phyloP scores from a whole-genome alignment of 495 filamentous ascomycete species.

The Annulohypoxylon maeteangense region DNA sequence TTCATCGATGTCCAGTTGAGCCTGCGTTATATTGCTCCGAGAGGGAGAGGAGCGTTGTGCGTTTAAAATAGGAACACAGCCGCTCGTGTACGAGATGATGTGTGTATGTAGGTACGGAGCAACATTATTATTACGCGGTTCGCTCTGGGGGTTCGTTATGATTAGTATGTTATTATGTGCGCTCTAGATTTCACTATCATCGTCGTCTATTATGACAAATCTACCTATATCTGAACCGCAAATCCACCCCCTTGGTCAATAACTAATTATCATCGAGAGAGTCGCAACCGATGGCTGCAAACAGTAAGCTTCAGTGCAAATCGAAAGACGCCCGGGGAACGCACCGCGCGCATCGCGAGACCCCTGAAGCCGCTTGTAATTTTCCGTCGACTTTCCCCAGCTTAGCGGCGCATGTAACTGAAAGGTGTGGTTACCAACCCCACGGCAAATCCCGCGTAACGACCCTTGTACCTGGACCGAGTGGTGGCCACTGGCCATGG shows the following conservation, averaged over 20 bases:
- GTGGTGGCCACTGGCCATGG: background rate
- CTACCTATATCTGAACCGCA: slow-evolving; percentile 19
- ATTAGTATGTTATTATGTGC: too few species aligned
- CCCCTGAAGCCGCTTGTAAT: slow-evolving; percentile 36
- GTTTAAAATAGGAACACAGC: slow-evolving; percentile 9
- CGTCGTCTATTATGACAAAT: slow-evolving; percentile 26
- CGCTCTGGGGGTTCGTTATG: slow-evolving; percentile 8
- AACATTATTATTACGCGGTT: slow-evolving; percentile 8
- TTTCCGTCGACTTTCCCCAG: slow-evolving; percentile 29
- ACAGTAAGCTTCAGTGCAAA: slow-evolving; percentile 38
- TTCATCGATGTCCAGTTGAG: background rate
- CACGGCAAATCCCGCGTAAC: slow-evolving; percentile 35
- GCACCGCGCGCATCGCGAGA: slow-evolving; percentile 27
- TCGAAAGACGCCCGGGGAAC: slow-evolving; percentile 16
- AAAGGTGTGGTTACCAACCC: slow-evolving; percentile 5
- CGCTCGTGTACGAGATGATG: slow-evolving; percentile 14
- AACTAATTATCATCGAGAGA: slow-evolving; percentile 33
- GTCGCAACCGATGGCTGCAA: slow-evolving; percentile 35
- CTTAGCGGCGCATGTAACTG: too few species aligned
- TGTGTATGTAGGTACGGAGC: slow-evolving; percentile 5
- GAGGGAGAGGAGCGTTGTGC: background rate
- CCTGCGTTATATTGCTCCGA: background rate
- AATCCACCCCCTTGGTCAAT: slow-evolving; percentile 19
- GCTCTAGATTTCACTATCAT: slow-evolving; percentile 17
- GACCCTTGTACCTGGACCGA: slow-evolving; percentile 29